Percentiles rank a stretch among this genome's conserved stretches.
Evolutionary conservation across 805 yeast genomes (phyloP).

Genomic region (Monosporozyma siamensis): DNA sequence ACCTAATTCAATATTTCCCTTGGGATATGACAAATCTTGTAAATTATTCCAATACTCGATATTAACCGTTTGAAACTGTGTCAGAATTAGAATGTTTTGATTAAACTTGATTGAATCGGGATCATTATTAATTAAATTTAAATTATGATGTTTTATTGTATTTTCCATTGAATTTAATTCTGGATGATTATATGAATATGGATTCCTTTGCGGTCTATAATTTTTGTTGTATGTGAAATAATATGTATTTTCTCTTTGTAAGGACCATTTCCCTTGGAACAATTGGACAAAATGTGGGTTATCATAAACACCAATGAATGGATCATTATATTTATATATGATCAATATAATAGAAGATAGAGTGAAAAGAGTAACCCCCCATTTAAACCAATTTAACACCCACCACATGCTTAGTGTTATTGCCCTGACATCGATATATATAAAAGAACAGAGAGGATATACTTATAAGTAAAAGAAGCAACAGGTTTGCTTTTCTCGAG

Average conservation of each 20-base stretch:
- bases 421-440: no score
- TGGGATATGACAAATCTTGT: constrained; percentile 61
- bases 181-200: constrained; percentile 23
- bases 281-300: neutral
- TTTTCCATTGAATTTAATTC: neutral
- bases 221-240: constrained; percentile 18
- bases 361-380: neutral
- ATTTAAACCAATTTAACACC: neutral
- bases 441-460: no score
- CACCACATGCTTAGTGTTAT: no score
- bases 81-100: constrained; percentile 71
- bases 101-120: constrained; percentile 57
- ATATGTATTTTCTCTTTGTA: constrained; percentile 16
- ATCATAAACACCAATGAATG: neutral
- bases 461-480: no score
- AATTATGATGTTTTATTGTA: constrained; percentile 48
- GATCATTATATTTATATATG: neutral
- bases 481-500: no score
- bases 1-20: constrained; percentile 71
- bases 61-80: constrained; percentile 78
- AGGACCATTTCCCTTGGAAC: constrained; percentile 4
- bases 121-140: constrained; percentile 65
- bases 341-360: neutral
- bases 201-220: constrained; percentile 32
- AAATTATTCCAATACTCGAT: constrained; percentile 80